Conservation (phyloP, 129 eudicot genomes). For the Escallonia herrerae region DNA sequence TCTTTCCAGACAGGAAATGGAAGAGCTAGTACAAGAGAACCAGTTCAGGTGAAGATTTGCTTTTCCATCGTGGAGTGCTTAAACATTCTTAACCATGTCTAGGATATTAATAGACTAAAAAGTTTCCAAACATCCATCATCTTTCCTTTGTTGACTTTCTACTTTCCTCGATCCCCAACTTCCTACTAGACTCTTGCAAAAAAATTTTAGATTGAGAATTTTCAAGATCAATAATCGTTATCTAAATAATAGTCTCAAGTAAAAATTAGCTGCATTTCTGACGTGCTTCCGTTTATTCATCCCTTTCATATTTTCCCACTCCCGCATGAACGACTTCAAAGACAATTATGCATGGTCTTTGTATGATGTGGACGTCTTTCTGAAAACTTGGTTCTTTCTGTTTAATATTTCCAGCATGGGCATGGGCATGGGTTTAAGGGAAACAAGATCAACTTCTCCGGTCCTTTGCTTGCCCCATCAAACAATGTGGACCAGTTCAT, state of each 20-base stretch:
- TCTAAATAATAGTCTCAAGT: no score
- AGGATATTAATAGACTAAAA: not conserved
- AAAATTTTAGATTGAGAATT: no score
- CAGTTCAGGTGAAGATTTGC: constrained; percentile 53
- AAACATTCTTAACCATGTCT: not conserved
- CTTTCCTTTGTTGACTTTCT: not conserved
- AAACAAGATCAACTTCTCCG: constrained; percentile 65
- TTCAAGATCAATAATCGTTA: not conserved
- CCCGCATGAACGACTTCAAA: no score
- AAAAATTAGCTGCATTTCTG: not conserved
- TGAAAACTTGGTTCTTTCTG: not conserved
- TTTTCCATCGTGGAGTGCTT: constrained; percentile 3
- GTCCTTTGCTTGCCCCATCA: constrained; percentile 58
- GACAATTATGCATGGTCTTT: no score
- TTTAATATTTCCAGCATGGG: constrained; percentile 14
- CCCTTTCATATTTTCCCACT: not conserved
- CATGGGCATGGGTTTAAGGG: constrained; percentile 39
- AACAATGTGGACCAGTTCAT: constrained; percentile 83
- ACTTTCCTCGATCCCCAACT: not conserved
- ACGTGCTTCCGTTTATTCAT: not conserved
- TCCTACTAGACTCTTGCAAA: not conserved
- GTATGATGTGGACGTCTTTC: no score
- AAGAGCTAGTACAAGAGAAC: constrained; percentile 38
- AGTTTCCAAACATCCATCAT: not conserved
- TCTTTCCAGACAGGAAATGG: constrained; percentile 40